phyloP scores from a whole-genome alignment of 129 eudicot species.

The Lonicera japonica region DNA sequence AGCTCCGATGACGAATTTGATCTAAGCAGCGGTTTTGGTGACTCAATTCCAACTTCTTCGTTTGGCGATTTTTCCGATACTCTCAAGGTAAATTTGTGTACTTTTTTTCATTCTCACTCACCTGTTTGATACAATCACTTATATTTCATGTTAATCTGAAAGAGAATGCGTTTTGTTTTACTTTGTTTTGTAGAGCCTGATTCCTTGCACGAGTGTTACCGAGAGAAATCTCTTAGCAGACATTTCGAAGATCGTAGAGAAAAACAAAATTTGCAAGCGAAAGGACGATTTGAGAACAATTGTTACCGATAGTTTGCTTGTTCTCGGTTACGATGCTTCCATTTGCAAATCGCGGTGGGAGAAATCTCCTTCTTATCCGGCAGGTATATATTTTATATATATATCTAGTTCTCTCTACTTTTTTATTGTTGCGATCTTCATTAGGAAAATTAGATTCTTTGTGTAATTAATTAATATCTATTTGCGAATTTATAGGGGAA shows the following conservation, averaged over 20 bases:
- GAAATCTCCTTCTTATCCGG: slow-evolving; percentile 58
- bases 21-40: slow-evolving; percentile 30
- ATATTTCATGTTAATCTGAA: background rate
- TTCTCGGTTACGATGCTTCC: slow-evolving; percentile 63
- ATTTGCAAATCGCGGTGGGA: slow-evolving; percentile 87
- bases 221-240: slow-evolving; percentile 74
- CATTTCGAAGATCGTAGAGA: slow-evolving; percentile 55
- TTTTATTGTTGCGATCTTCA: background rate
- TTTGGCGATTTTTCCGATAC: slow-evolving; percentile 40
- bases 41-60: slow-evolving; percentile 28
- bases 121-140: background rate
- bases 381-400: no score
- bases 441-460: no score
- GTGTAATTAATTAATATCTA: no score
- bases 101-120: background rate
- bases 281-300: slow-evolving; percentile 54
- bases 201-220: slow-evolving; percentile 48
- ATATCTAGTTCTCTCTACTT: no score
- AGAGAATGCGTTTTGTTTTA: background rate
- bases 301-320: slow-evolving; percentile 34
- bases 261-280: slow-evolving; percentile 41
- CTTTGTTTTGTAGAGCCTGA: slow-evolving; percentile 39
- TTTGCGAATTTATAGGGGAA: slow-evolving; percentile 46
- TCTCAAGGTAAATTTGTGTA: slow-evolving; percentile 68
- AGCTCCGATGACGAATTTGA: slow-evolving; percentile 75